These are phyloP conservation scores for Ilyonectria destructans DNA, from an alignment of 2,329 filamentous ascomycete species.

Conservation along the genomic window DNA sequence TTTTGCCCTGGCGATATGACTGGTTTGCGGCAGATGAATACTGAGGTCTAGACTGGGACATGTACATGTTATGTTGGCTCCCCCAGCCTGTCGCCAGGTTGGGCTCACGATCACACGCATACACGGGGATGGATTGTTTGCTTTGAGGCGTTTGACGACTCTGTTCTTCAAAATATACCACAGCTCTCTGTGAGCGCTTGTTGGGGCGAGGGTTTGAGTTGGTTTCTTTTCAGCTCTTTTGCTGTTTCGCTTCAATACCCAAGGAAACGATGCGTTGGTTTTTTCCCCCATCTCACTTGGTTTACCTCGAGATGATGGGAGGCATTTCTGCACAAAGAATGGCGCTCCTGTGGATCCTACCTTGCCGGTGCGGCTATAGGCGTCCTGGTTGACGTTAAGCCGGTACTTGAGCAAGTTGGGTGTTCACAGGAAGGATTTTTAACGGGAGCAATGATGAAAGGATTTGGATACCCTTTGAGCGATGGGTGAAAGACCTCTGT, in stretches of 20 bases:
- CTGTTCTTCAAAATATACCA: conserved; percentile 50
- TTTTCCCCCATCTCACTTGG: conserved; percentile 3
- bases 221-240: conserved; percentile 27
- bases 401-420: not conserved
- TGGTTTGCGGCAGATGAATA: conserved; percentile 35
- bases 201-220: conserved; percentile 22
- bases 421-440: conserved; percentile 7
- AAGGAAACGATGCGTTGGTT: conserved; percentile 28
- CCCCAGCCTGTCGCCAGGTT: conserved; percentile 45
- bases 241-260: conserved; percentile 33
- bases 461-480: conserved; percentile 20
- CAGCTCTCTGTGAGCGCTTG: conserved; percentile 38
- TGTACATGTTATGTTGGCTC: conserved; percentile 44
- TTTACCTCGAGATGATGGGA: conserved; percentile 10
- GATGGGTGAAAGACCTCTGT: conserved; percentile 11
- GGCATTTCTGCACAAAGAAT: not conserved
- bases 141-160: conserved; percentile 46
- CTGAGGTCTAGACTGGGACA: conserved; percentile 46
- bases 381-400: conserved; percentile 23
- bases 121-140: conserved; percentile 41
- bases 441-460: conserved; percentile 12
- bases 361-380: conserved; percentile 12
- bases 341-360: conserved; percentile 9
- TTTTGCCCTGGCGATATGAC: conserved; percentile 12
- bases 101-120: conserved; percentile 46